phyloP scores from a whole-genome alignment of 2,329 filamentous ascomycete species.

The Alternaria sp. region DNA sequence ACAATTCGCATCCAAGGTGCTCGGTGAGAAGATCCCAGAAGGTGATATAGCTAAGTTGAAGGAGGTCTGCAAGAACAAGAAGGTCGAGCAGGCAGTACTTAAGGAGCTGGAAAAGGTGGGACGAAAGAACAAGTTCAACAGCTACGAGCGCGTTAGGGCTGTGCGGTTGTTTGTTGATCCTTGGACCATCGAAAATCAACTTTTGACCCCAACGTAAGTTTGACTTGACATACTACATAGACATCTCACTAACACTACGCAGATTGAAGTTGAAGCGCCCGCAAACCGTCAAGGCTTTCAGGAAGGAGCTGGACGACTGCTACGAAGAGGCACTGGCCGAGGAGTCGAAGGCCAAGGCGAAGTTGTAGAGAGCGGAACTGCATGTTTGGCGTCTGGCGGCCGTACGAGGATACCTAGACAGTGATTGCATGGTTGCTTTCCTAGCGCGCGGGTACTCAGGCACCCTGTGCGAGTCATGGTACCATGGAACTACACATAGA shows the following conservation, averaged over 20 bases:
- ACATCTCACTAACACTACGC: conserved; percentile 16
- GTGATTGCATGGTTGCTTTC: conserved; percentile 7
- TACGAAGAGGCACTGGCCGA: conserved; percentile 62
- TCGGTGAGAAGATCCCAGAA: conserved; percentile 69
- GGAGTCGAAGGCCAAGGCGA: conserved; percentile 51
- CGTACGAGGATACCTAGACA: neutral
- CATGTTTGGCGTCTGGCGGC: neutral
- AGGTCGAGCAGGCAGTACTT: conserved; percentile 75
- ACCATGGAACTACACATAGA: conserved; percentile 1
- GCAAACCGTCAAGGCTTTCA: conserved; percentile 68
- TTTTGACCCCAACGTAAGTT: conserved; percentile 85
- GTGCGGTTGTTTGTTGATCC: conserved; percentile 81
- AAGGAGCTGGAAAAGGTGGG: conserved; percentile 80
- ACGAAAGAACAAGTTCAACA: conserved; percentile 86
- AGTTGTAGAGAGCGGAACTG: conserved; percentile 50
- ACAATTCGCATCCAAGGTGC: conserved; percentile 75
- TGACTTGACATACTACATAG: neutral
- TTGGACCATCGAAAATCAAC: conserved; percentile 90
- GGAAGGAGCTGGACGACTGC: conserved; percentile 63
- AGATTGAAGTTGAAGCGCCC: conserved; percentile 76
- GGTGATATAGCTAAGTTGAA: conserved; percentile 72
- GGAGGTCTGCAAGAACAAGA: conserved; percentile 69
- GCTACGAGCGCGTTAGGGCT: conserved; percentile 82
- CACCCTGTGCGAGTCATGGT: neutral
- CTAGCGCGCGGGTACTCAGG: neutral